Base-by-base conservation (phyloP, 352 stramenopile genomes). In the Globisporangium sylvaticum region DNA sequence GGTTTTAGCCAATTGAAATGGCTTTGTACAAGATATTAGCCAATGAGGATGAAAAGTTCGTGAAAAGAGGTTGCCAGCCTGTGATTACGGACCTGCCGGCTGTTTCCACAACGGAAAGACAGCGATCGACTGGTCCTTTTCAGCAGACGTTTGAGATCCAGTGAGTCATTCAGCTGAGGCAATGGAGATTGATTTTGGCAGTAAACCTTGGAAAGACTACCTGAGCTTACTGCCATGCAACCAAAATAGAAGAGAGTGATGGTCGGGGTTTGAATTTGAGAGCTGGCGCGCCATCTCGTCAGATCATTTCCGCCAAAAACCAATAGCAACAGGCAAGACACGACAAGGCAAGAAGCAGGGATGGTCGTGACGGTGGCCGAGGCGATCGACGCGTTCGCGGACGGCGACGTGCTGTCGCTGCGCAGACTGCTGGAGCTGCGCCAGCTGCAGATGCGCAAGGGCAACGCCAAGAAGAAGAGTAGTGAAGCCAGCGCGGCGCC, bases 361-460 rank as follows among this genome's bases (percentile, higher is more conserved):
- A 74, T 66, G 70, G 39, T 57, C 50, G 56, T 44, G 64, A 69
- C 66, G 10, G 63, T 84, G 50, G 70, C 72, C 24, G 75, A 81
- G 12, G 82, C 78, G 53, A 71, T 90, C 55, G 62, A 63, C 32
- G 77, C 76, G 62, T 75, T 90, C 15, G 65, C 70, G 29, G 65
- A 62, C 8, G 68, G 77, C 15, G 75, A 87, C 42, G 70, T 71
- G n/a, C 64, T 52, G 34, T 62, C 69, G 39, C 73, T 88, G 37
- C 68, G 67, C 27, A 58, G 74, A 9, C 54, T 81, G 9, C 68
- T 89, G 66, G 66, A 71, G 27, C 69, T 81, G 52, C 70, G 67
- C 3, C 78, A 82, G 44, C 25, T 54, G 15, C 29, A 76, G n/a
- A 75, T 71, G 48, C 64, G 63, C 14, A 70, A 69, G 46, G 73